Evolutionary conservation across 2,329 filamentous ascomycete genomes (phyloP), one percentile per base, ranked within the genome.

Genomic region (Ophiostoma perfectum): DNA sequence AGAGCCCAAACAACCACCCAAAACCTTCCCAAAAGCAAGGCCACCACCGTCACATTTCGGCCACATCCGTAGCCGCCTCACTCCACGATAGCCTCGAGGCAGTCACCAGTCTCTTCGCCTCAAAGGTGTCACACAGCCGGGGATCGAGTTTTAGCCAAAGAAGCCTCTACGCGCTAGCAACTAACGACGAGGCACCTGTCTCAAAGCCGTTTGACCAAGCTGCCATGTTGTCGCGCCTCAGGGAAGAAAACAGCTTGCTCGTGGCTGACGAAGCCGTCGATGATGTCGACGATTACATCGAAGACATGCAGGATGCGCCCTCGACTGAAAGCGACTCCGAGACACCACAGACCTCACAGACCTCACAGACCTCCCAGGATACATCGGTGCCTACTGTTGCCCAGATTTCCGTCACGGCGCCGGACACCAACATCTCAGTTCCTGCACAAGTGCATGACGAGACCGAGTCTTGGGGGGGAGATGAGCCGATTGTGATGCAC

Each of bases 401-500:
- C 18, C 67, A 67, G 12, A 71, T 71, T 27, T 67, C 66, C 2
- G 49, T 74, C 44, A 71, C 70, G 4, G 67, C 68, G 1, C 68
- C 68, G 1, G 67, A 69, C n/a, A 55, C 62, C n/a, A 63, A 69
- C 16, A 62, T 67, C 5, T 66, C 65, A 5, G 68, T 67, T 18
- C 67, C 69, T n/a, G 69, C 71, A 2, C 69, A 70, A 16, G 70
- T 70, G 14, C 60, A 55, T 0, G 71, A 71, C 45, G 70, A 70
- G 4, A 11, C 52, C 7, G 73, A 74, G n/a, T 36, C 16, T 1
- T 18, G 65, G 74, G 47, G 78, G 0, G 78, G 81, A 71, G 78
- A 83, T 62, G 93, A 96, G 76, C 93, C 93, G 0, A 85, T 91
- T 66, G 93, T 97, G 3, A 86, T 92, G 69, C 93, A 97, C 77